Base-by-base conservation (phyloP, 441 rosid genomes). In the Gossypium aridum region DNA sequence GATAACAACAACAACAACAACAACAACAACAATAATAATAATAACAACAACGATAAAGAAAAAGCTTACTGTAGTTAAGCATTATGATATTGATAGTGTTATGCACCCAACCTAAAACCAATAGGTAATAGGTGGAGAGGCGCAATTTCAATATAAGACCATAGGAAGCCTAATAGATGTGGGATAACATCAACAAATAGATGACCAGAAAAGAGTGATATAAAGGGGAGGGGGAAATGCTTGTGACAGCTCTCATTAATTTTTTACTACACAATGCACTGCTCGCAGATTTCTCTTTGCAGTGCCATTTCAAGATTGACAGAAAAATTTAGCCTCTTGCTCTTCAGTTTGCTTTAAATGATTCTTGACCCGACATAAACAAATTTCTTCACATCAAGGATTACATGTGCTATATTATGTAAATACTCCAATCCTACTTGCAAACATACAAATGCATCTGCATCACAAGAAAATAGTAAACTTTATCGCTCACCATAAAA, bases 401-500 rank as follows among this genome's bases (percentile, higher is more conserved):
- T 43, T 10, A 43, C 14, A 43, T 43, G 13, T 9, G 54, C 7
- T 19, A 65, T 1, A 3, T 26, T 14, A 25, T 67, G 22, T 14
- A 3, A 64, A 23, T 17, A 49, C n/a, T 68, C 22, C 39, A 23
- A 47, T 68, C 39, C 59, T 49, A 68, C 43, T 49, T 49, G 26
- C 43, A 49, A 68, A 49, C 59, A 25, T 8, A 51, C 19, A 51
- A 8, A 49, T 25, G 60, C 43, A 37, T 22, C 39, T 17, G 47
- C 55, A 37, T 51, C 22, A 66, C 2, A 67, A 62, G 47, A 2
- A 17, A 73, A 77, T 22, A 7, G 25, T 75, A 66, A 45, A 63
- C 57, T 37, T 8, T 20, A 25, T 25, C 70, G 79, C 89, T 85
- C 71, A 95, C 98, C 97, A 95, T 55, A 93, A 86, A 79, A 95